Conservation (phyloP, 768 basidiomycete species). For the Psilocybe sp. region DNA sequence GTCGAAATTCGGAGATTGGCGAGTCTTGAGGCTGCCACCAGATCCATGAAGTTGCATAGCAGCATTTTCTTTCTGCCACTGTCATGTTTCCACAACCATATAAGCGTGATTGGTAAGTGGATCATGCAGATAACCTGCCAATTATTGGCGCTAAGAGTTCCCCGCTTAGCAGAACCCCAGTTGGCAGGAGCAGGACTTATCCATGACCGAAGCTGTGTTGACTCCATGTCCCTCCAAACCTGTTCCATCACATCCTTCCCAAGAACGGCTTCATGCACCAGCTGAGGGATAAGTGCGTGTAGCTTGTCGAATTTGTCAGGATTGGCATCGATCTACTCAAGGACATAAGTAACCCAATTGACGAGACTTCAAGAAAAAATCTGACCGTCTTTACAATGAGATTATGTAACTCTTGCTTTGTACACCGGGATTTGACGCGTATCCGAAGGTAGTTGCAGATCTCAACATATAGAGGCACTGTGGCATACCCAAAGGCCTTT, state of each 20-base stretch:
- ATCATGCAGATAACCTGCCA: conserved; percentile 25
- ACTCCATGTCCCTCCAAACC: conserved; percentile 27
- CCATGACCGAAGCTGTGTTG: conserved; percentile 27
- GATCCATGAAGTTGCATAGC: conserved; percentile 25
- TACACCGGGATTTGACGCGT: no score
- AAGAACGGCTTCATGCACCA: conserved; percentile 15
- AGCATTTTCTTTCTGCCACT: conserved; percentile 14
- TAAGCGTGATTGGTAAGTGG: conserved; percentile 26
- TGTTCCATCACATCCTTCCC: conserved; percentile 25
- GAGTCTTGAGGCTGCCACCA: conserved; percentile 21
- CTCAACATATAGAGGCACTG: no score
- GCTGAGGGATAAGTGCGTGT: no score
- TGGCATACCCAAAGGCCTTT: no score
- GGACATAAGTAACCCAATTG: no score
- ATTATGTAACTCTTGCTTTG: no score
- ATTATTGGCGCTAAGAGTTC: conserved; percentile 30
- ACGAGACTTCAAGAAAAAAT: no score
- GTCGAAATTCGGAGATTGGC: conserved; percentile 19
- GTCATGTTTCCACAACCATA: conserved; percentile 19
- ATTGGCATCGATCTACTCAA: no score
- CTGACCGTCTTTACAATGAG: no score
- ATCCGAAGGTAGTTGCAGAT: no score
- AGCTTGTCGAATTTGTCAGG: no score
- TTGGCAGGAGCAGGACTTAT: conserved; percentile 25
- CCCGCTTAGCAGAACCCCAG: conserved; percentile 26